phyloP scores from a whole-genome alignment of 345 rosid genomes.

The Linum lewisii region DNA sequence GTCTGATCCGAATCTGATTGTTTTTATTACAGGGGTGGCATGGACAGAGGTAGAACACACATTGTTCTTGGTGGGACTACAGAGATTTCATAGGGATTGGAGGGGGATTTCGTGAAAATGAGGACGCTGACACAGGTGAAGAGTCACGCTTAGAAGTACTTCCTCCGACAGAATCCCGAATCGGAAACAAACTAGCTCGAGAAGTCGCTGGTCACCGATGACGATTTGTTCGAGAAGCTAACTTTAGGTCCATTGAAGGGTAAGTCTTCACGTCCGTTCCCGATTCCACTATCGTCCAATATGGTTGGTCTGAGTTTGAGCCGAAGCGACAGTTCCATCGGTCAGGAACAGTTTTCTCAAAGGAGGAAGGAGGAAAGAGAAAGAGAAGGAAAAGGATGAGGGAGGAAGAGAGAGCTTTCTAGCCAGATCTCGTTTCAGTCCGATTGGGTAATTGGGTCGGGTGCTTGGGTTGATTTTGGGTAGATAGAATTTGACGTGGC shows the following conservation, averaged over 20 bases:
- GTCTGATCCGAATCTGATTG: neutral
- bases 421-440: too few species aligned
- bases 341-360: too few species aligned
- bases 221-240: slow-evolving; percentile 21
- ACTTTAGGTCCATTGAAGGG: slow-evolving; percentile 17
- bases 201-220: slow-evolving; percentile 18
- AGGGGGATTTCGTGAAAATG: slow-evolving; percentile 71
- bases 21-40: slow-evolving; percentile 41
- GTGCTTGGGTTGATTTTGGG: too few species aligned
- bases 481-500: too few species aligned
- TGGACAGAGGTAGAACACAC: slow-evolving; percentile 80
- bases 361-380: too few species aligned
- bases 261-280: slow-evolving; percentile 30
- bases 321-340: slow-evolving; percentile 15
- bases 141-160: slow-evolving; percentile 77
- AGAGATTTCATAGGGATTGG: slow-evolving; percentile 74
- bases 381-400: too few species aligned
- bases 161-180: slow-evolving; percentile 36
- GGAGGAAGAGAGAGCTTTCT: too few species aligned
- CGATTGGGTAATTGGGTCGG: too few species aligned
- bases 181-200: slow-evolving; percentile 11
- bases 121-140: slow-evolving; percentile 83
- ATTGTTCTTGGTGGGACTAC: slow-evolving; percentile 50
- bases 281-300: slow-evolving; percentile 54
- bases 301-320: slow-evolving; percentile 49